Conservation (phyloP, 2,329 filamentous ascomycete species). For the Alternaria longipes region DNA sequence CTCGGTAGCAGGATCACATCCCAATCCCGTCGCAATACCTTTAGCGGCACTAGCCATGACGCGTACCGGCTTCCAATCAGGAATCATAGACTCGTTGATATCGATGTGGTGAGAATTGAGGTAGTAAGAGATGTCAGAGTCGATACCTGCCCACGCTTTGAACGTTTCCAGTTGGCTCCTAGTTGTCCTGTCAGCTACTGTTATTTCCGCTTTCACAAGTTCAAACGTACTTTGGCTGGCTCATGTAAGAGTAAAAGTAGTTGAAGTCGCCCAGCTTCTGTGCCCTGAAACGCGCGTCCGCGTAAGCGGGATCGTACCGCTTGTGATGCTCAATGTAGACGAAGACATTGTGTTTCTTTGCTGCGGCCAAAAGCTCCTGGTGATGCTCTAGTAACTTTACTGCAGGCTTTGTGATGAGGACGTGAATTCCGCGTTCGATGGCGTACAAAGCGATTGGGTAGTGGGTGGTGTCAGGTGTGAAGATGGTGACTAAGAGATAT, state of each 20-base stretch:
- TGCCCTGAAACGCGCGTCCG: slow-evolving; percentile 82
- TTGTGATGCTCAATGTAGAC: slow-evolving; percentile 98
- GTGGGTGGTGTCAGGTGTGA: slow-evolving; percentile 93
- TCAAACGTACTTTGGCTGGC: slow-evolving; percentile 63
- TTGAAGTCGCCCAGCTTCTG: slow-evolving; percentile 89
- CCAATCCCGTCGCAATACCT: slow-evolving; percentile 79
- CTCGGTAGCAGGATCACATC: slow-evolving; percentile 83
- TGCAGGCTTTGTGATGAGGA: slow-evolving; percentile 92
- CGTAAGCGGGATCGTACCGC: slow-evolving; percentile 91
- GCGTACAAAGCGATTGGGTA: slow-evolving; percentile 92
- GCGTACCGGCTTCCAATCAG: slow-evolving; percentile 78
- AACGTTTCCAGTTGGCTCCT: slow-evolving; percentile 94
- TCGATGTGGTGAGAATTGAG: slow-evolving; percentile 95
- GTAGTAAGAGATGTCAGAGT: slow-evolving; percentile 95
- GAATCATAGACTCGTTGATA: slow-evolving; percentile 91
- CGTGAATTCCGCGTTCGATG: slow-evolving; percentile 86
- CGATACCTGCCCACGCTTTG: slow-evolving; percentile 90
- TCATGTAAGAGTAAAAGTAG: slow-evolving; percentile 98
- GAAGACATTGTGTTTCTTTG: slow-evolving; percentile 79
- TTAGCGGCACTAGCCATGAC: slow-evolving; percentile 81
- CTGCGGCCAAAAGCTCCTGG: slow-evolving; percentile 75
- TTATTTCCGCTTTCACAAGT: slow-evolving; percentile 51
- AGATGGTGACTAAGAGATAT: slow-evolving; percentile 77
- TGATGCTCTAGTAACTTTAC: slow-evolving; percentile 86
- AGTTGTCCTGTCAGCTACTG: slow-evolving; percentile 74